phyloP scores from a whole-genome alignment of 345 rosid genomes.

The Bruguiera sexangula region DNA sequence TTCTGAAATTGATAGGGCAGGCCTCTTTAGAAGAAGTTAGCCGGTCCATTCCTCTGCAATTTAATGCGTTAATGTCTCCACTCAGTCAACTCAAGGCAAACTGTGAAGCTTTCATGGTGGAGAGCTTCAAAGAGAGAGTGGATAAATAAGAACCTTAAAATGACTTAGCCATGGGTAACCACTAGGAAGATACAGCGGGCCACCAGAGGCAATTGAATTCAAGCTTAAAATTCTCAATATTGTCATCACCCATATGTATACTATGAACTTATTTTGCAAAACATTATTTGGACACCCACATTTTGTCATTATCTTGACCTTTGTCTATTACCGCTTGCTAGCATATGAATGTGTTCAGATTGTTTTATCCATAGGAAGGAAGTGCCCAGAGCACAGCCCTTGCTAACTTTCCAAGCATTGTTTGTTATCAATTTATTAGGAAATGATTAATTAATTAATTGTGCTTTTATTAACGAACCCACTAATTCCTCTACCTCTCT shows the following conservation, averaged over 20 bases:
- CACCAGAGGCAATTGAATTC: conserved; percentile 5
- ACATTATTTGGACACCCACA: background rate
- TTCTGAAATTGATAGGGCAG: no score
- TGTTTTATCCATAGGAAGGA: background rate
- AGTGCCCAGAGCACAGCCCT: background rate
- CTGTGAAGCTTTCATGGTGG: no score
- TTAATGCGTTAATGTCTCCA: no score
- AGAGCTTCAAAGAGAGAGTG: no score
- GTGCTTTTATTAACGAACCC: conserved; percentile 35
- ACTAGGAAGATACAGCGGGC: background rate
- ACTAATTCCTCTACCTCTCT: conserved; percentile 41
- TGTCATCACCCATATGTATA: conserved; percentile 16
- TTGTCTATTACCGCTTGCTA: no score
- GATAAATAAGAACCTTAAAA: no score
- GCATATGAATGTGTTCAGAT: background rate
- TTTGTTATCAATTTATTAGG: background rate
- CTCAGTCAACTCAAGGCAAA: no score
- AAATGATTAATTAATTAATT: conserved; percentile 26
- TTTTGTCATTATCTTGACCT: no score
- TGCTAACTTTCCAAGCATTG: conserved; percentile 8
- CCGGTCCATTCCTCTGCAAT: no score
- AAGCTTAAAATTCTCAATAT: conserved; percentile 16
- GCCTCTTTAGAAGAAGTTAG: no score
- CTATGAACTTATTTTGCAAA: conserved; percentile 4
- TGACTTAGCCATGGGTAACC: background rate